These are phyloP conservation scores for Passiflora organensis DNA, from an alignment of 345 rosid genomes.

Conservation along the genomic window DNA sequence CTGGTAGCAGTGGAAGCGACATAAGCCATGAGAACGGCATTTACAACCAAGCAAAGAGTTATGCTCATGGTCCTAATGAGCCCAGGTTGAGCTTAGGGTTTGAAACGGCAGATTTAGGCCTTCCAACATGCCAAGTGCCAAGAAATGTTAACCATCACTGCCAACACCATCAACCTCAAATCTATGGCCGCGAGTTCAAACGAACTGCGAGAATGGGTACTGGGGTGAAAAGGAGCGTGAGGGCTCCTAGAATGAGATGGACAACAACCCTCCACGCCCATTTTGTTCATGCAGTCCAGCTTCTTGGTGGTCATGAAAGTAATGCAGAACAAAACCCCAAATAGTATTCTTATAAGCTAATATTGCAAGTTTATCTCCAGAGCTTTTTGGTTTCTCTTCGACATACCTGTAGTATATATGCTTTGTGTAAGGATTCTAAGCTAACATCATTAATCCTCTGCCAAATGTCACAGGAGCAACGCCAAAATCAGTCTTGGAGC, in stretches of 20 bases:
- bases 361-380: neutral
- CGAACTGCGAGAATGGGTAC: conserved; percentile 42
- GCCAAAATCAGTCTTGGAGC: conserved; percentile 91
- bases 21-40: conserved; percentile 63
- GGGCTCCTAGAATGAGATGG: conserved; percentile 99
- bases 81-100: conserved; percentile 68
- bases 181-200: conserved; percentile 77
- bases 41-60: conserved; percentile 21
- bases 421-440: too few species aligned
- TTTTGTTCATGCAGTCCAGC: conserved; percentile 94
- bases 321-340: conserved; percentile 4
- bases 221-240: conserved; percentile 55
- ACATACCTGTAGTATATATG: neutral
- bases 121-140: conserved; percentile 17
- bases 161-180: conserved; percentile 45
- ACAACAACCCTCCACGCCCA: conserved; percentile 91
- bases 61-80: conserved; percentile 19
- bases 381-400: neutral
- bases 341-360: neutral
- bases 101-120: conserved; percentile 34
- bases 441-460: too few species aligned
- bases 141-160: conserved; percentile 28
- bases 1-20: conserved; percentile 67
- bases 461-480: conserved; percentile 69
- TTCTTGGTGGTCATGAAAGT: conserved; percentile 99